These are phyloP conservation scores for Rubia peregrina DNA, from an alignment of 305 asterid genomes.

Conservation along the genomic window DNA sequence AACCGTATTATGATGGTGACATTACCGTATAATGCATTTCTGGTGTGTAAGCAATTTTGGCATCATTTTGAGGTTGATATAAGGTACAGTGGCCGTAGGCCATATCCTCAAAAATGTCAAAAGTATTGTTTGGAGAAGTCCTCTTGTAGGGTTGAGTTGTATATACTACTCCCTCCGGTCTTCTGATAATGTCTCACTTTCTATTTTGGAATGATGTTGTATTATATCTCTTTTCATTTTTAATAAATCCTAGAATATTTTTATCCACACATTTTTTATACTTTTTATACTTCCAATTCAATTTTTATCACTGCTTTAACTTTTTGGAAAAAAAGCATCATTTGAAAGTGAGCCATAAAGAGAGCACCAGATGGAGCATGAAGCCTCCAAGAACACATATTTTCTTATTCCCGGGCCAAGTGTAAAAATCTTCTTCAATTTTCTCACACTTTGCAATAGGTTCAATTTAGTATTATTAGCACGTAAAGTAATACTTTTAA, in stretches of 20 bases:
- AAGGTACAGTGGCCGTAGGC: slow-evolving; percentile 10
- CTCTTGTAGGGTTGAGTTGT: slow-evolving; percentile 13
- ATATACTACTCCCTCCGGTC: too few species aligned
- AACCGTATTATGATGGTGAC: neutral
- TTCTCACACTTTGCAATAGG: neutral
- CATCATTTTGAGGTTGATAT: slow-evolving; percentile 9
- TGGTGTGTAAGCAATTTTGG: slow-evolving; percentile 13
- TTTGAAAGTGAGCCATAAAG: too few species aligned
- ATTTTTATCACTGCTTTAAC: too few species aligned
- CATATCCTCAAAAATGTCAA: slow-evolving; percentile 3
- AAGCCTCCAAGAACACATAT: neutral
- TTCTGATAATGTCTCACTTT: too few species aligned
- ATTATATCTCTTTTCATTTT: too few species aligned
- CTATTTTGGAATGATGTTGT: too few species aligned
- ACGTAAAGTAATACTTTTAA: too few species aligned
- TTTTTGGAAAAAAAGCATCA: too few species aligned
- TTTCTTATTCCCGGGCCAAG: neutral
- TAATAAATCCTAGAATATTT: too few species aligned
- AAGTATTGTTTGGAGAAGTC: slow-evolving; percentile 11
- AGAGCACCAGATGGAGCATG: too few species aligned
- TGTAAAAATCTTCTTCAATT: neutral
- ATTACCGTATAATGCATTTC: neutral
- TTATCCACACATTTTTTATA: too few species aligned
- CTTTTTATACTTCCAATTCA: too few species aligned
- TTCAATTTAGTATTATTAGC: neutral